Base-by-base conservation (phyloP, 23 red algal genomes). In the Pyropia yezoensis region DNA sequence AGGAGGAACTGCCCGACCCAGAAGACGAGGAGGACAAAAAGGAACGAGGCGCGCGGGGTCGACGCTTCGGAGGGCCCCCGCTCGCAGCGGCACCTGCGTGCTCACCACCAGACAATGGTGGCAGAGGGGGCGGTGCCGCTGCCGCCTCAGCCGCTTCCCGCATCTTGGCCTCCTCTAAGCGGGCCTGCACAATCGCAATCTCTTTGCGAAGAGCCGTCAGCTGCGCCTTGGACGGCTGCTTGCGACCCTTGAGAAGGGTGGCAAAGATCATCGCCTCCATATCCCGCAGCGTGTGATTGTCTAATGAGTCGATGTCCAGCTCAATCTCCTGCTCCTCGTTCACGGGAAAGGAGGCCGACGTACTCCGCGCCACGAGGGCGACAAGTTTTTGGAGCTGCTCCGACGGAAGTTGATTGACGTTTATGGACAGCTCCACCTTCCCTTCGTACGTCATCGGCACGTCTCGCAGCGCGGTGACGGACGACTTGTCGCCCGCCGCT, bases 241-340 rank as follows among this genome's bases (percentile, higher is more conserved):
- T 86, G 47, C 74, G 73, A n/a, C 57, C 67, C 32, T 83, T 83
- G 26, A 53, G 66, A 23, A 92, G 62, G 12, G 63, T 77, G 74
- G 69, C 63, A 21, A 59, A 69, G 25, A 92, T 70, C 50, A 82
- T 80, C n/a, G 89, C 89, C 61, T 95, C 70, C 66, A 95, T 95
- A 47, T 95, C 81, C 51, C 89, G 75, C 45, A 95, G 52, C 33
- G 80, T 87, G 21, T 82, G 62, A 34, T 86, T 87, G 27, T 87
- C 62, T 57, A 95, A n/a, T n/a, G 59, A 66, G 29, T 95, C 89
- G 21, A 95, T 85, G 61, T 95, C 89, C 61, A 95, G 61, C 39
- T 77, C 89, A 33, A 95, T 95, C 55, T 95, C 89, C 63, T 95
- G 79, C n/a, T 85, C 61, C 26, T 95, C 26, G 34, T 83, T 95